These are phyloP conservation scores for Didymella keratinophila DNA, from an alignment of 2,329 filamentous ascomycete genomes.

Conservation along the genomic window DNA sequence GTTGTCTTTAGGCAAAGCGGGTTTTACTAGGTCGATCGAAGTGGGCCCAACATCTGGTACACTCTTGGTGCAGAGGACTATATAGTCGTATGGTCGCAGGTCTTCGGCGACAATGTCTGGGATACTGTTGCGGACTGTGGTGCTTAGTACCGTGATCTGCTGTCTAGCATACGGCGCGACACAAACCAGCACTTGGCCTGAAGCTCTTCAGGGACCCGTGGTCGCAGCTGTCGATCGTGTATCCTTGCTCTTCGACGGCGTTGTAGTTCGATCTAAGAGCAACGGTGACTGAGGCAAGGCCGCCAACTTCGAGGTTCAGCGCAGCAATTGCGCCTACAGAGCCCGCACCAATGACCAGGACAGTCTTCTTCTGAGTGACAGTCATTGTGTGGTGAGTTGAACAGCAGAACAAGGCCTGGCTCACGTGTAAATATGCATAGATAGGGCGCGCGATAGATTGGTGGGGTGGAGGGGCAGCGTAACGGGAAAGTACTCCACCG, in stretches of 20 bases:
- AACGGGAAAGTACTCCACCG: constrained; percentile 14
- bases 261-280: constrained; percentile 66
- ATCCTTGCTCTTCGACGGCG: constrained; percentile 58
- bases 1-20: constrained; percentile 59
- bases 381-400: constrained; percentile 30
- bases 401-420: not conserved
- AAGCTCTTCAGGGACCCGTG: constrained; percentile 61
- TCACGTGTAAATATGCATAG: constrained; percentile 9
- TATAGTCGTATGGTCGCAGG: constrained; percentile 60
- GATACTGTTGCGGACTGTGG: constrained; percentile 57
- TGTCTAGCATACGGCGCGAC: not conserved
- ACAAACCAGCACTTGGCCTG: constrained; percentile 56
- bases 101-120: constrained; percentile 54
- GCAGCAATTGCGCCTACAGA: constrained; percentile 66
- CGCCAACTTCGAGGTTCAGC: constrained; percentile 61
- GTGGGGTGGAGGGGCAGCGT: constrained; percentile 38
- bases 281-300: constrained; percentile 61
- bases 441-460: constrained; percentile 22
- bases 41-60: constrained; percentile 62
- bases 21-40: constrained; percentile 58
- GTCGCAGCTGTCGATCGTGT: constrained; percentile 63
- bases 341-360: constrained; percentile 64
- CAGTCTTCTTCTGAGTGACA: constrained; percentile 38
- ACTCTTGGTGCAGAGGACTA: constrained; percentile 67
- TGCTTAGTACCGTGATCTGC: not conserved